Evolutionary conservation across 1,284 basidiomycete species (phyloP).

Genomic region (Lentinula novae-zelandiae): DNA sequence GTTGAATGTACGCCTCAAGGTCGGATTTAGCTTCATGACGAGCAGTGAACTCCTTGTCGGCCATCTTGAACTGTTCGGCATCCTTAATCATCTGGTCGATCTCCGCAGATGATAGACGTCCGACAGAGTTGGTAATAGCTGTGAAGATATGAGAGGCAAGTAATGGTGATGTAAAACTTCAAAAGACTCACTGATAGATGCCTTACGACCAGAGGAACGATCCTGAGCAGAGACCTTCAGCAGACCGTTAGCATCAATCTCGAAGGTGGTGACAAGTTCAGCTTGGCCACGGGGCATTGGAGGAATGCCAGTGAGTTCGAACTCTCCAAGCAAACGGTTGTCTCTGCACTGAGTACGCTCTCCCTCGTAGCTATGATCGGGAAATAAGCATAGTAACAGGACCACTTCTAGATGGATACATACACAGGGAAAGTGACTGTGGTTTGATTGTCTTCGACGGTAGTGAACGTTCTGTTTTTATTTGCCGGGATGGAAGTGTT

Average conservation of each 20-base stretch:
- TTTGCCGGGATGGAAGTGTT: conserved; percentile 98
- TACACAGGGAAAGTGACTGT: conserved; percentile 96
- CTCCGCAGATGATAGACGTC: conserved; percentile 90
- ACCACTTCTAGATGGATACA: conserved; percentile 24
- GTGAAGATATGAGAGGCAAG: conserved; percentile 13
- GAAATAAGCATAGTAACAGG: conserved; percentile 8
- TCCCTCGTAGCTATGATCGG: conserved; percentile 77
- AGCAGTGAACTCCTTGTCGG: conserved; percentile 95
- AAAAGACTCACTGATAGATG: conserved; percentile 80
- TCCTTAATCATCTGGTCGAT: conserved; percentile 99
- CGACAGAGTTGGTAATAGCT: conserved; percentile 94
- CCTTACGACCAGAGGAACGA: conserved; percentile 93
- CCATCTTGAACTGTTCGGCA: conserved; percentile 93
- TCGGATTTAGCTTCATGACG: conserved; percentile 96
- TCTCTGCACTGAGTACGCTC: conserved; percentile 97
- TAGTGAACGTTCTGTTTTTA: conserved; percentile 95
- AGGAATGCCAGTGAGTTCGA: conserved; percentile 95
- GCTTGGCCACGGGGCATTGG: conserved; percentile 97
- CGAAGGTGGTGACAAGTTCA: conserved; percentile 94
- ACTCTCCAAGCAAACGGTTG: conserved; percentile 95
- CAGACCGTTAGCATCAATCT: conserved; percentile 96
- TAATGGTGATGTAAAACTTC: background rate
- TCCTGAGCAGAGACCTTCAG: conserved; percentile 94
- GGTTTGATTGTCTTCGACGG: conserved; percentile 98
- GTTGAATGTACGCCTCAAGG: conserved; percentile 93